Base-by-base conservation (phyloP, 2,329 filamentous ascomycete genomes). In the Decorospora gaudefroyi region DNA sequence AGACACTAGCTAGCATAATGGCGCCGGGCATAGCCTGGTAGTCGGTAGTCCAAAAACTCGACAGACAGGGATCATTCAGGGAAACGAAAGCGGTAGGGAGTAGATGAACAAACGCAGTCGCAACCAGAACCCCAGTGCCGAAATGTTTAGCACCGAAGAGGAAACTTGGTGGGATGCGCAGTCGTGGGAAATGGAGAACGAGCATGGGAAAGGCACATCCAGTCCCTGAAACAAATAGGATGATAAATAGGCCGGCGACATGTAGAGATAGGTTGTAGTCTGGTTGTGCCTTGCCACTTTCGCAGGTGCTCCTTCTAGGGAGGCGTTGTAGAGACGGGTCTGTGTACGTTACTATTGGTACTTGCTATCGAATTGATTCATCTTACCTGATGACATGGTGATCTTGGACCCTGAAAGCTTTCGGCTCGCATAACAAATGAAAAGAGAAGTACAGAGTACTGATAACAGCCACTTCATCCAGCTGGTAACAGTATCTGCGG, bases 61-160 rank as follows among this genome's bases (percentile, higher is more conserved):
- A 80, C 3, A 85, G 75, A 53, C 82, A 74, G 30, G 71, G 68
- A 37, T 74, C 53, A 38, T 60, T 64, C 10, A 74, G 61, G 4
- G 68, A 72, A 21, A 60, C 68, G 57, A 83, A 84, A 4, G 81
- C 81, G 4, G 79, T 83, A 0, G 82, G 82, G 7, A 84, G 75
- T 42, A 84, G 70, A 68, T 91, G 88, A 12, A 92, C 87, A 64
- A 93, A 93, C 40, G 88, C 87, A 1, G 88, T 93, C 11, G 88
- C 88, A 49, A 92, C 84, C 12, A 93, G 75, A 15, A 93, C 88
- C 32, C 88, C 88, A 0, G 88, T 93, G 52, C 88, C 68, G 29
- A 70, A 70, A 57, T 83, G 81, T 53, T 83, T 82, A 3, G 57
- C 62, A 62, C 78, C 80, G 27, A 79, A 77, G 51, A 83, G 81